Base-by-base conservation (phyloP, 768 basidiomycete genomes). In the Pleurotus tuber-regium region DNA sequence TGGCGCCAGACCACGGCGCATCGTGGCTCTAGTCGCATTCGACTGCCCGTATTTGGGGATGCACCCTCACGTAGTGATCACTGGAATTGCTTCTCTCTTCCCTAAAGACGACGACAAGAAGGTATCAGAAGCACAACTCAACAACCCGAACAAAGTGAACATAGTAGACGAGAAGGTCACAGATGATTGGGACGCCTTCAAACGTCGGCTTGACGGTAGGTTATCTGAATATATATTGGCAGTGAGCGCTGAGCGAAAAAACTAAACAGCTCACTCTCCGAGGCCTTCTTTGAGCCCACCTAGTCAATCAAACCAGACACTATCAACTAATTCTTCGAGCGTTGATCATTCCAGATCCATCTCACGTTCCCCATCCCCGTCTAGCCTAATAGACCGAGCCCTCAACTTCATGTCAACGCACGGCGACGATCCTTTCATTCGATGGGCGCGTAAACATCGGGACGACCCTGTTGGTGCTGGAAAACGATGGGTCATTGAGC, bases 21-120 rank as follows among this genome's bases (percentile, higher is more conserved):
- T 82, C 33, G 57, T 80, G 2, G 82, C 77, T 14, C 60, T 83
- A 14, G 56, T 83, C n/a, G 79, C 79, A 4, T 82, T 81, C 57
- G 82, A 83, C 59, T 77, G 75, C 1, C 82, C 82, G 11, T 82
- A 73, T 54, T 72, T 83, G 9, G 80, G 80, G 4, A 79, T 83
- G 78, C 82, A 83, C 54, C 82, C 82, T 0, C 82, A 82, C 54
- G 80, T 83, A 36, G 75, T 82, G 10, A 63, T 81, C 54, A 78
- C 69, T 50, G 82, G 82, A 1, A 72, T 83, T 31, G 78, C 79
- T 4, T 80, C 79, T 2, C 62, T 83, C 5, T 66, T 82, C n/a
- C 70, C 74, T 0, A 73, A 74, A 33, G 63, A 59, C 5, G 63
- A 63, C 26, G 57, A 56, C 52, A 61, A 38, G 35, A 58, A 46